phyloP scores from a whole-genome alignment of 148 eudicot genomes.

The Salicornia ramosissima region DNA sequence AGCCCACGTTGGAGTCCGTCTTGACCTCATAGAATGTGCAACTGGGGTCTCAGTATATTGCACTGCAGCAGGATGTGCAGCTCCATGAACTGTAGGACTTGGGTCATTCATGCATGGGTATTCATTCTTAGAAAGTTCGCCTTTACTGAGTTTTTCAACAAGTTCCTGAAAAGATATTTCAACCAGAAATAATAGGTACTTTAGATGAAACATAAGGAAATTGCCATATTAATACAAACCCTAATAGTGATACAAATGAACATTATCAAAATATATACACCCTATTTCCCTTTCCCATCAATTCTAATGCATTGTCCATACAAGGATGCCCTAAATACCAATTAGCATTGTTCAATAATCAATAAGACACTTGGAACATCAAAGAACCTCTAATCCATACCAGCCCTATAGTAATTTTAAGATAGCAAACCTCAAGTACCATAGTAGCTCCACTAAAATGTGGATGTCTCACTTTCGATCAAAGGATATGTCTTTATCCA shows the following conservation, averaged over 20 bases:
- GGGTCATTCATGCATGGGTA: constrained; percentile 98
- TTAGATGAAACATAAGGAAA: not conserved
- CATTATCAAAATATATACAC: not conserved
- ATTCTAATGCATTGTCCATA: not conserved
- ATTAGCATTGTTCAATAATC: too few species aligned
- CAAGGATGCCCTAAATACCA: not conserved
- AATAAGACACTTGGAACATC: too few species aligned
- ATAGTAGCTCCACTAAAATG: too few species aligned
- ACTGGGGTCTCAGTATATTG: constrained; percentile 47
- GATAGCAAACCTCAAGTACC: too few species aligned
- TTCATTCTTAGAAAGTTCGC: constrained; percentile 79
- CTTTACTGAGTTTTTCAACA: constrained; percentile 73
- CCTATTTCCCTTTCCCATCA: not conserved
- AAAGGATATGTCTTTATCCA: too few species aligned
- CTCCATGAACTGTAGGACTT: constrained; percentile 74
- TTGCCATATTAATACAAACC: too few species aligned
- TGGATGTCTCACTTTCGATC: too few species aligned
- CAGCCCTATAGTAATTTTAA: too few species aligned
- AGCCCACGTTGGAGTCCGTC: constrained; percentile 92
- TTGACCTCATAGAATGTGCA: constrained; percentile 79
- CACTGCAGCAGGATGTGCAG: constrained; percentile 43
- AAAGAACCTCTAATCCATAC: too few species aligned
- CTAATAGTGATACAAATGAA: too few species aligned
- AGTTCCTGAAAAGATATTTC: constrained; percentile 57
- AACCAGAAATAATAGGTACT: not conserved